Base-by-base conservation (phyloP, 2,329 filamentous ascomycete genomes). In the Xylariaceae sp. region DNA sequence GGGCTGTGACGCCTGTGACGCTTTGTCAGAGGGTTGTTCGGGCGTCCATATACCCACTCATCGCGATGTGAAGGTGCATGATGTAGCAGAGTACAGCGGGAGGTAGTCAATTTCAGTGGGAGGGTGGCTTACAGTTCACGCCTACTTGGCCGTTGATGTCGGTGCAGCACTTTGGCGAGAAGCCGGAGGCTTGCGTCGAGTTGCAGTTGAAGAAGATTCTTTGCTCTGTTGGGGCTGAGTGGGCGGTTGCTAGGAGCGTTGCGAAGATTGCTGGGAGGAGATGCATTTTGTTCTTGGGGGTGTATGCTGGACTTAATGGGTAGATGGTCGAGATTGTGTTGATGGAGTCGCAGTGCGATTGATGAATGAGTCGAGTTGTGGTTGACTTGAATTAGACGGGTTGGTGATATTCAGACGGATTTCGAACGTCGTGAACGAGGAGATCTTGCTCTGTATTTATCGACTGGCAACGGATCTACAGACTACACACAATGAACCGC, bases 91-190 rank as follows among this genome's bases (percentile, higher is more conserved):
- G n/a, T n/a, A n/a, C n/a, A 10, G 29, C 5, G 29, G 30, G 30
- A 15, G 10, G 32, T 32, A 19, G 34, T 54, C 30, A 47, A 30
- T 8, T 34, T 13, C 3, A 34, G 36, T 32, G 10, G 26, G 15
- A 15, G 48, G 13, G 2, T n/a, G 36, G 44, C 63, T 59, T 51
- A 65, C 63, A 65, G 39, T 65, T 65, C 30, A 55, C 52, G 15
- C 63, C 63, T n/a, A 65, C 54, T 37, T 65, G 63, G 15, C 63
- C 63, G 44, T 65, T 56, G 10, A 65, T 61, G 46, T 61, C 55
- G 32, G 53, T 61, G 54, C 63, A 65, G 50, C 63, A 65, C 22
- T 58, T 62, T 5, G 62, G 61, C 1, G 56, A 39, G 49, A 57
- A 65, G 3, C 63, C 63, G 36, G 58, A 58, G 5, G 16, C 43